Base-by-base conservation (phyloP, 1,139 yeast species). In the Petasospora rhodanensis region DNA sequence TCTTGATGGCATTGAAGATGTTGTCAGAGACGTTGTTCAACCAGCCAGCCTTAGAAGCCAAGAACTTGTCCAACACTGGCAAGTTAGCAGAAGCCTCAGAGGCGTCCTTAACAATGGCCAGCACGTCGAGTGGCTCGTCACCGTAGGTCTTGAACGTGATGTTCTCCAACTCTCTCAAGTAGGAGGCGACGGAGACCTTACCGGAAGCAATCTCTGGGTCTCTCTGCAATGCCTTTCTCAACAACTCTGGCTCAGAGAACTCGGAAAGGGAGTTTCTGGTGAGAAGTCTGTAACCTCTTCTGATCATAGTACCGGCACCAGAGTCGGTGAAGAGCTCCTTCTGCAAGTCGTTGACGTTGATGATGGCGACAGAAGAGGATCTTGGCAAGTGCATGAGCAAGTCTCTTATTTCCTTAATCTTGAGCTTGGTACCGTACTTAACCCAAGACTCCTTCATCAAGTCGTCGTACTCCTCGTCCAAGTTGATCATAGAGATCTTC, bases 301-400 rank as follows among this genome's bases (percentile, higher is more conserved):
- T 82, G 53, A 91, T 87, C 66, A 91, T 72, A 32, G 99, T 91
- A 55, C 99, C 99, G 29, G 98, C 99, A 61, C 99, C 99, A 12
- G 96, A 83, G 58, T 93, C 98, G 32, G 99, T 91, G 64, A 91
- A 91, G 55, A 91, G 75, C 62, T 91, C 99, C 62, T 89, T 91
- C 64, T 93, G 98, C 54, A 91, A 72, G 58, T 91, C 97, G 52
- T 85, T 76, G 29, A 93, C 96, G 49, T 91, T 85, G 52, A 91
- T 91, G 56, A 91, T 91, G 28, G 99, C 98, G 32, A 91, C 99
- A 6, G 97, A 87, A 1, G 96, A 87, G 9, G 97, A 85, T 59
- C 97, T 79, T 41, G 99, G 99, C 56, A 91, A 73, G 56, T 83
- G 91, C 64, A 85, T 91, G 55, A 91, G 73, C 52, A 91, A 73